Base-by-base conservation (phyloP, 768 basidiomycete genomes). In the Inosperma sp. region DNA sequence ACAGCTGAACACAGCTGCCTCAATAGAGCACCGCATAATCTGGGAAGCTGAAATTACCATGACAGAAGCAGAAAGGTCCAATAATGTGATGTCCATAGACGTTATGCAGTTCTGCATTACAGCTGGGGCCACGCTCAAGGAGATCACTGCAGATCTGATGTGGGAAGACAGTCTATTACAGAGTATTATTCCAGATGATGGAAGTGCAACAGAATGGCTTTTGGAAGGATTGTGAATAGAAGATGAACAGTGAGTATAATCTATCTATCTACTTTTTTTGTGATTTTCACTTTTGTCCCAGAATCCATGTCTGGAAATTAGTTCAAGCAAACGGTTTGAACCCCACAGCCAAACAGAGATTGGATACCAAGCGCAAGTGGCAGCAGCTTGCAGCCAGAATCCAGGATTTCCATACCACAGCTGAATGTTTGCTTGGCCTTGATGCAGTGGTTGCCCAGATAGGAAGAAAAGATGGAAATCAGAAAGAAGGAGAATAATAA, bases 201-300 rank as follows among this genome's bases (percentile, higher is more conserved):
- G 47, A 25, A 33, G 25, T n/a, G 21, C 27, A 0, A 49, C 25
- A 3, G 21, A 41, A 23, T 49, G 37, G 34, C 17, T 54, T 7
- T 14, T 46, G 14, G 46, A 36, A 9, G 48, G 48, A 3, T 17
- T 54, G 5, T 22, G 25, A 1, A 40, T 48, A 22, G 31, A 49
- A 21, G 48, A 54, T 14, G 14, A 46, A 14, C 51, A 52, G 51
- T 52, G 16, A 21, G 51, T 17, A 23, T 13, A 13, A 9, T 10
- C 16, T 19, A 19, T 5, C 16, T 26, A 19, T 43, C 22, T 21
- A 2, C 19, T 8, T 31, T 19, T 14, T 7, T 12, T 17, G 5
- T 25, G 16, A 26, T 30, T 9, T 10, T n/a, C 19, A 27, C 17
- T 17, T 31, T 19, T 22, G 19, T 21, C 16, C 13, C 8, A 46